Evolutionary conservation across 768 basidiomycete species (phyloP).

Genomic region (Scleroderma bovista): DNA sequence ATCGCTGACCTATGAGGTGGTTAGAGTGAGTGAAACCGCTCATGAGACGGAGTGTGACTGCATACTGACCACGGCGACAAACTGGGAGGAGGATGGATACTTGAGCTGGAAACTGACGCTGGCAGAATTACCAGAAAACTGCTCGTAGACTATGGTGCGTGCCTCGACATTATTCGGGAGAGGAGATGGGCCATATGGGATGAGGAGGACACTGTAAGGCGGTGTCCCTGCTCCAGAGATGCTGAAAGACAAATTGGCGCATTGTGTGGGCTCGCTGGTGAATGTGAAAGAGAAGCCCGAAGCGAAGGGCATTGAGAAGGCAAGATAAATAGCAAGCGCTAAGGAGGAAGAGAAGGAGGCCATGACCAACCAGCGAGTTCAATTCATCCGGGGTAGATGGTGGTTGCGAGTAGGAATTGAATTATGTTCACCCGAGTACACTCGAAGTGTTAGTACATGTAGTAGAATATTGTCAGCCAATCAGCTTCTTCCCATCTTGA

Average conservation of each 20-base stretch:
- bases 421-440: too few relatives aligned
- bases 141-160: constrained; percentile 50
- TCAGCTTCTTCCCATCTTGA: not conserved
- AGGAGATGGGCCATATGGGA: constrained; percentile 63
- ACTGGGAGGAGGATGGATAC: constrained; percentile 64
- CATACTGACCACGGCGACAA: constrained; percentile 69
- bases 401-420: too few relatives aligned
- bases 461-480: too few relatives aligned
- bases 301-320: constrained; percentile 25
- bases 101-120: constrained; percentile 51
- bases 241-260: constrained; percentile 54
- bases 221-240: constrained; percentile 57
- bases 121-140: constrained; percentile 40
- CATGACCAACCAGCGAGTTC: not conserved
- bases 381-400: too few relatives aligned
- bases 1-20: constrained; percentile 48
- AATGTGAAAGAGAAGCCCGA: constrained; percentile 40
- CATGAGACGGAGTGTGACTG: too few relatives aligned
- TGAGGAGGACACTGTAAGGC: constrained; percentile 61
- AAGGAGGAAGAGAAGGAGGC: not conserved
- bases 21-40: not conserved
- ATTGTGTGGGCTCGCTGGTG: constrained; percentile 53
- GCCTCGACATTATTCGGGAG: constrained; percentile 59
- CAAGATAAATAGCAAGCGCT: constrained; percentile 6
- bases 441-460: too few relatives aligned